Conservation (phyloP, 1,284 basidiomycete species). For the Malassezia nana region DNA sequence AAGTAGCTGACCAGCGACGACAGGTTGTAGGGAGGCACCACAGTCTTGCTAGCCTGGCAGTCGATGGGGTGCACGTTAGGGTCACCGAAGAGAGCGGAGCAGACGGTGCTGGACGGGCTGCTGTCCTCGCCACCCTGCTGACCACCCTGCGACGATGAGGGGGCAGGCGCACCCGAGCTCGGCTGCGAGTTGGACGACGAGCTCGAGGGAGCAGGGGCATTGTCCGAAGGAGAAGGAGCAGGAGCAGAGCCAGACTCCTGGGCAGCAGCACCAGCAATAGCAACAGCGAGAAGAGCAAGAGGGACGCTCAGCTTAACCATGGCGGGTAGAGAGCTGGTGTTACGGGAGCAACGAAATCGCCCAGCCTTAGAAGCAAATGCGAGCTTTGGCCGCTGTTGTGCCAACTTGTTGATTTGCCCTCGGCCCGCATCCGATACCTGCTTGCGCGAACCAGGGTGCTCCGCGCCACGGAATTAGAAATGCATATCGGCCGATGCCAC, state of each 20-base stretch:
- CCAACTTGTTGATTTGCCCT: slow-evolving; percentile 2
- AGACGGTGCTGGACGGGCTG: slow-evolving; percentile 17
- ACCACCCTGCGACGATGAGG: slow-evolving; percentile 15
- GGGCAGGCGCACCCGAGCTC: slow-evolving; percentile 15
- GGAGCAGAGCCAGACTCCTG: slow-evolving; percentile 11
- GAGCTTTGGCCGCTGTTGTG: background rate
- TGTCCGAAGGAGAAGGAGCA: slow-evolving; percentile 3
- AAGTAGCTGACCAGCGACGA: slow-evolving; percentile 33
- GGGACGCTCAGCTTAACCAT: slow-evolving; percentile 38
- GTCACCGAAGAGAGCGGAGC: slow-evolving; percentile 28
- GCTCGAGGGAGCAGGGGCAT: slow-evolving; percentile 9
- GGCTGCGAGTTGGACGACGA: background rate
- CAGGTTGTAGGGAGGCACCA: slow-evolving; percentile 33
- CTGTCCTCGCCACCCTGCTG: slow-evolving; percentile 9
- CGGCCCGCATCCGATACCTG: slow-evolving; percentile 1
- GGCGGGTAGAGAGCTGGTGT: background rate
- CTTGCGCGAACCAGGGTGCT: background rate
- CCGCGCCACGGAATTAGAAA: slow-evolving; percentile 1
- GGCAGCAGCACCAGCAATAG: slow-evolving; percentile 25
- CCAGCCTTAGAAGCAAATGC: background rate
- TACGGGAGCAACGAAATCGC: background rate
- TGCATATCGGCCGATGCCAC: background rate
- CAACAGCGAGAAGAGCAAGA: slow-evolving; percentile 29
- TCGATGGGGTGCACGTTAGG: slow-evolving; percentile 16
- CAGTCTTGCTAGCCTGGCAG: slow-evolving; percentile 33